These are phyloP conservation scores for Dujonia santamariae DNA, from an alignment of 1,139 yeast genomes.

Conservation along the genomic window DNA sequence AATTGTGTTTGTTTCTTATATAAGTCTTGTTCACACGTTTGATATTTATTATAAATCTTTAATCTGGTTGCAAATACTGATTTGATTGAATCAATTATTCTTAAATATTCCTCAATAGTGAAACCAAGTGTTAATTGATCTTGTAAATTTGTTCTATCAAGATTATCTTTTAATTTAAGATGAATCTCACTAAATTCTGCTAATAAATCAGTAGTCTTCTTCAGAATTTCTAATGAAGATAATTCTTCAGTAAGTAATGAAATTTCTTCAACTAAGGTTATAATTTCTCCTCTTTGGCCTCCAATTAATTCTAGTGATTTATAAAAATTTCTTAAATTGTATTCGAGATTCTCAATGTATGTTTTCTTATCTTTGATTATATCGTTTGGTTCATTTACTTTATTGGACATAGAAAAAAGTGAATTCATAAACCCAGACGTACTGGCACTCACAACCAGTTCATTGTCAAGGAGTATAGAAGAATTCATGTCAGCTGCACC, in stretches of 20 bases:
- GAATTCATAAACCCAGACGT: slow-evolving; percentile 64
- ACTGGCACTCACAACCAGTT: slow-evolving; percentile 17
- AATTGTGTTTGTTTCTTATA: slow-evolving; percentile 44
- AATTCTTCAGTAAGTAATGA: slow-evolving; percentile 67
- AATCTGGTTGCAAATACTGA: slow-evolving; percentile 74
- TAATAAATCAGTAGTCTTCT: slow-evolving; percentile 55
- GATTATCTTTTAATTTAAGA: slow-evolving; percentile 63
- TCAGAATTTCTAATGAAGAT: slow-evolving; percentile 74
- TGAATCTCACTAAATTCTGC: slow-evolving; percentile 68
- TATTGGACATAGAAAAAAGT: slow-evolving; percentile 53
- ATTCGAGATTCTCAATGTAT: slow-evolving; percentile 70
- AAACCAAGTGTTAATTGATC: slow-evolving; percentile 85
- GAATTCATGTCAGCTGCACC: slow-evolving; percentile 16
- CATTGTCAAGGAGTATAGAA: slow-evolving; percentile 5
- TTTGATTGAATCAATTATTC: slow-evolving; percentile 74
- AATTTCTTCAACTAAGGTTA: slow-evolving; percentile 40
- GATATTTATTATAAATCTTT: slow-evolving; percentile 61
- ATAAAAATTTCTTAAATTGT: slow-evolving; percentile 65
- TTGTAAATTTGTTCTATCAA: slow-evolving; percentile 79
- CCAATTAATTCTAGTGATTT: slow-evolving; percentile 74
- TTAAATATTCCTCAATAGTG: slow-evolving; percentile 82
- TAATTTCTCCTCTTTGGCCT: slow-evolving; percentile 71
- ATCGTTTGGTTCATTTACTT: slow-evolving; percentile 75
- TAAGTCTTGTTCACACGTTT: slow-evolving; percentile 42
- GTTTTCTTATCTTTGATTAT: slow-evolving; percentile 69